These are phyloP conservation scores for Fremontodendron californicum DNA, from an alignment of 345 rosid species.

Conservation along the genomic window DNA sequence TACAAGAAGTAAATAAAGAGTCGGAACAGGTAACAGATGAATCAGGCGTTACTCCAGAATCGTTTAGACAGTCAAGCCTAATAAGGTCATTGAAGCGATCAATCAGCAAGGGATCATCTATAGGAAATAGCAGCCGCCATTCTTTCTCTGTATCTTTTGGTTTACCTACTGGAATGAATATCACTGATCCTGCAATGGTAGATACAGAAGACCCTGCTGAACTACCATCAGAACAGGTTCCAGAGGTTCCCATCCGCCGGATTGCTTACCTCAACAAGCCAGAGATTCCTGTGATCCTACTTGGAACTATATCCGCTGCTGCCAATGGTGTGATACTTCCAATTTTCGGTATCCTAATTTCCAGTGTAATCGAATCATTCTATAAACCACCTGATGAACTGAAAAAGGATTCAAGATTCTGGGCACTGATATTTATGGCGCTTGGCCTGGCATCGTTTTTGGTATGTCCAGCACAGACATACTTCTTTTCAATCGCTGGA, in stretches of 20 bases:
- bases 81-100: conserved; percentile 44
- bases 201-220: conserved; percentile 30
- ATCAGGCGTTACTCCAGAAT: conserved; percentile 29
- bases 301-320: conserved; percentile 51
- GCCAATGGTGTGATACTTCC: conserved; percentile 60
- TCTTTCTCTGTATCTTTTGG: conserved; percentile 55
- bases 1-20: conserved; percentile 62
- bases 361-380: conserved; percentile 51
- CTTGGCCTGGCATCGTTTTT: conserved; percentile 57
- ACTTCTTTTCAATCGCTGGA: conserved; percentile 68
- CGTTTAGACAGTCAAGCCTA: conserved; percentile 35
- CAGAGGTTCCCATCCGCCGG: conserved; percentile 46
- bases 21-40: conserved; percentile 37
- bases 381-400: conserved; percentile 53
- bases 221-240: conserved; percentile 20
- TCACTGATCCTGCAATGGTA: conserved; percentile 19
- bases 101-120: conserved; percentile 55
- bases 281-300: conserved; percentile 57
- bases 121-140: conserved; percentile 56
- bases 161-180: conserved; percentile 40
- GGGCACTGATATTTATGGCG: conserved; percentile 54
- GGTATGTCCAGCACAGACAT: conserved; percentile 39
- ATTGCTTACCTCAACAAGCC: conserved; percentile 75
- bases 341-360: conserved; percentile 50
- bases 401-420: conserved; percentile 57